These are phyloP conservation scores for Cytospora leucostoma DNA, from an alignment of 2,329 filamentous ascomycete genomes.

Conservation along the genomic window DNA sequence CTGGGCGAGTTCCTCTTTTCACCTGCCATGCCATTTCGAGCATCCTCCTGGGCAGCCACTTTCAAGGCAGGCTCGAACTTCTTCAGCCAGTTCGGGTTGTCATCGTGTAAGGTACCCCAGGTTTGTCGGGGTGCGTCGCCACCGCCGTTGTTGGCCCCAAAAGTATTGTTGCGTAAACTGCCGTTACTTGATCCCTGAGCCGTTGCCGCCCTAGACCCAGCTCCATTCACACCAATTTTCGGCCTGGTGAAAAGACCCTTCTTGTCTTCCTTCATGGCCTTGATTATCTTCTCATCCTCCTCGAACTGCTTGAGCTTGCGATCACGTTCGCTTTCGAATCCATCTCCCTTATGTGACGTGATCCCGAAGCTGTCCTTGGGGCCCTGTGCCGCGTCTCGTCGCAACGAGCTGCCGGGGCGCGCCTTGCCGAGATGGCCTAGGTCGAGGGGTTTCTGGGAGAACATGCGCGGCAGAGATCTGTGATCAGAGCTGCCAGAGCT, in stretches of 20 bases:
- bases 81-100: constrained; percentile 29
- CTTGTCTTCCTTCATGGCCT: constrained; percentile 32
- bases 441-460: constrained; percentile 32
- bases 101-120: constrained; percentile 24
- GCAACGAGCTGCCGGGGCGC: constrained; percentile 13
- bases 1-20: constrained; percentile 5
- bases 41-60: background rate
- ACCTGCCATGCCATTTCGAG: constrained; percentile 10
- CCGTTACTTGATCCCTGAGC: constrained; percentile 32
- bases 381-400: constrained; percentile 26
- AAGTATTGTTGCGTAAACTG: background rate
- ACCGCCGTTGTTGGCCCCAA: constrained; percentile 37
- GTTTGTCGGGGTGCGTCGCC: constrained; percentile 31
- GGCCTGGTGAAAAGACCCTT: constrained; percentile 41
- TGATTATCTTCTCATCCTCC: constrained; percentile 32
- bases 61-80: background rate
- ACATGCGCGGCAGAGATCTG: constrained; percentile 19
- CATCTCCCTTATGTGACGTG: constrained; percentile 30
- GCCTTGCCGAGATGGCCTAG: constrained; percentile 30
- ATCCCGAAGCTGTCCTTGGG: constrained; percentile 26
- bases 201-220: constrained; percentile 39
- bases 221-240: constrained; percentile 39
- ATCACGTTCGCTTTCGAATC: constrained; percentile 37
- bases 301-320: constrained; percentile 36
- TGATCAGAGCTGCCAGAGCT: constrained; percentile 1